Evolutionary conservation across 495 filamentous ascomycete species (phyloP).

Genomic region (Lentithecium fluviatile): DNA sequence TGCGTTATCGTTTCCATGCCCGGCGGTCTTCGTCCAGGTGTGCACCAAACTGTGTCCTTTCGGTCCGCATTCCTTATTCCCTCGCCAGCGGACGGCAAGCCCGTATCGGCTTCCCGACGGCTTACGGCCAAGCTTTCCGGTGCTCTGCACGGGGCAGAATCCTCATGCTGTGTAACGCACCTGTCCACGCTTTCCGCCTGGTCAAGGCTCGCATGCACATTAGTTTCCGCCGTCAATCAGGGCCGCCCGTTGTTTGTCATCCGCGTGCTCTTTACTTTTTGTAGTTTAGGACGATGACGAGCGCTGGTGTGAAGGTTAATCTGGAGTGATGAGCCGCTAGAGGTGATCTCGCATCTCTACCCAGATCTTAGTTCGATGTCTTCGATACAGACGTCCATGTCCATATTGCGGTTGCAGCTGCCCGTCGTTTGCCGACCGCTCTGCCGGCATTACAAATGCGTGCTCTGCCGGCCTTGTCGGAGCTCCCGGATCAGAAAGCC

Average conservation of each 20-base stretch:
- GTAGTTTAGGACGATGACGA: not conserved
- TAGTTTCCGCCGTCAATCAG: slow-evolving; percentile 31
- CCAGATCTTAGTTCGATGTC: slow-evolving; percentile 19
- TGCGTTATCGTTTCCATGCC: not conserved
- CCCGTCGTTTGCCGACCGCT: not conserved
- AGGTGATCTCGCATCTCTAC: slow-evolving; percentile 12
- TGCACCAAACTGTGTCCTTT: not conserved
- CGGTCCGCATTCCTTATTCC: not conserved
- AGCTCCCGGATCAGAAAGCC: not conserved
- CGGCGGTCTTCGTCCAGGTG: not conserved
- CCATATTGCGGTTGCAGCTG: not conserved
- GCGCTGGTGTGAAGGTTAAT: slow-evolving; percentile 6
- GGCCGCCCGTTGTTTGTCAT: slow-evolving; percentile 30
- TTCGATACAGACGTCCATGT: not conserved
- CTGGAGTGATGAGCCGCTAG: slow-evolving; percentile 27
- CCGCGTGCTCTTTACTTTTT: not conserved
- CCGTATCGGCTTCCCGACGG: slow-evolving; percentile 14
- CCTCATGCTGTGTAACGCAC: slow-evolving; percentile 32
- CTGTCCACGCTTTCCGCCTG: slow-evolving; percentile 24
- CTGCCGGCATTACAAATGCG: not conserved
- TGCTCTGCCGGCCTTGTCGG: not conserved
- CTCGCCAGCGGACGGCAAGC: not conserved
- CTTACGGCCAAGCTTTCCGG: slow-evolving; percentile 10
- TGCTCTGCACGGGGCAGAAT: slow-evolving; percentile 18
- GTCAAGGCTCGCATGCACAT: slow-evolving; percentile 25